phyloP scores from a whole-genome alignment of 129 eudicot species.

The Pittosporum tobira region DNA sequence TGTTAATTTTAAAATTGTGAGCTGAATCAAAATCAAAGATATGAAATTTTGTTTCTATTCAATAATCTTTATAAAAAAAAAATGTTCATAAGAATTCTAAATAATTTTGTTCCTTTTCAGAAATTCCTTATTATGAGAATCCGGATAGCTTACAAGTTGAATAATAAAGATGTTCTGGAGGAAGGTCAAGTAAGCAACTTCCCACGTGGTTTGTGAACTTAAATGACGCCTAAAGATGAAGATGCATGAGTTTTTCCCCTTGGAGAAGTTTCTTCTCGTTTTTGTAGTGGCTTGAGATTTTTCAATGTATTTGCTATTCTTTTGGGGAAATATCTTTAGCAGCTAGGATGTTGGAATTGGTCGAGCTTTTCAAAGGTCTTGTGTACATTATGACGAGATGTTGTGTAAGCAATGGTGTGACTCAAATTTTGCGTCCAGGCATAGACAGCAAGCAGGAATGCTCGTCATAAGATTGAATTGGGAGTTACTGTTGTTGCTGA shows the following conservation, averaged over 20 bases:
- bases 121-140: slow-evolving; percentile 88
- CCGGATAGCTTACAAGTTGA: slow-evolving; percentile 75
- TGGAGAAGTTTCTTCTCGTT: background rate
- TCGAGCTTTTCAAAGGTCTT: slow-evolving; percentile 15
- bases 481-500: background rate
- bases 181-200: slow-evolving; percentile 87
- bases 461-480: too few species aligned
- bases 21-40: background rate
- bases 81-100: background rate
- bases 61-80: too few species aligned
- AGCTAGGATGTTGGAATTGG: slow-evolving; percentile 15
- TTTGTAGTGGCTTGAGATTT: slow-evolving; percentile 24
- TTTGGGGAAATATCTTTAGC: slow-evolving; percentile 6
- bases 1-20: background rate
- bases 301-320: slow-evolving; percentile 16
- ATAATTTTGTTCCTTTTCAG: slow-evolving; percentile 25
- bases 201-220: slow-evolving; percentile 61
- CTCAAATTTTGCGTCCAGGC: slow-evolving; percentile 25
- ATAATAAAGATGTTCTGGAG: slow-evolving; percentile 71
- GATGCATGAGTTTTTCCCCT: slow-evolving; percentile 15
- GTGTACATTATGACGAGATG: slow-evolving; percentile 40
- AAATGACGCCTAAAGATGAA: slow-evolving; percentile 4
- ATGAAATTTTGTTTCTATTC: background rate
- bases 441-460: background rate
- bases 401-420: slow-evolving; percentile 26